Percentiles rank a stretch among this genome's conserved stretches.
Conservation (phyloP, 2,329 filamentous ascomycete genomes). For the Fusarium keratoplasticum region DNA sequence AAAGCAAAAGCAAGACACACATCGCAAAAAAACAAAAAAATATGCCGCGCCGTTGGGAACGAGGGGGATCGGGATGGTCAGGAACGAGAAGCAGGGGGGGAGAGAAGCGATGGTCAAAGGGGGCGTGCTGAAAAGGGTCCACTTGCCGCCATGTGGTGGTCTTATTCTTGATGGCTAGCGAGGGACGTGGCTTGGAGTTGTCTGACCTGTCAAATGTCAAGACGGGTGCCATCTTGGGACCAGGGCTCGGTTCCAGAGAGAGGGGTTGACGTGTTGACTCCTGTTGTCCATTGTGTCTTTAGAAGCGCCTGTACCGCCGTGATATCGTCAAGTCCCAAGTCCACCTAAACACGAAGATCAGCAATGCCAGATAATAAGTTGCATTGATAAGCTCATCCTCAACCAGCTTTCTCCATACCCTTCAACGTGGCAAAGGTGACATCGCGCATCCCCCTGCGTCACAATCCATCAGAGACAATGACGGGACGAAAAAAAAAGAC, state of each 20-base stretch:
- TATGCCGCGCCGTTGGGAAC: conserved; percentile 14
- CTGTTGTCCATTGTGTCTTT: not conserved
- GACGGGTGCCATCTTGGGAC: not conserved
- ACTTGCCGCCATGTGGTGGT: conserved; percentile 30
- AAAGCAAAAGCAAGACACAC: not conserved
- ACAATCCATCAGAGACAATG: conserved; percentile 1
- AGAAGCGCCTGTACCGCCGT: not conserved
- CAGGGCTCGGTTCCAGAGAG: not conserved
- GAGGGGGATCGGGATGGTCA: conserved; percentile 18
- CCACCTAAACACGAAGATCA: not conserved
- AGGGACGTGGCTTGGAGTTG: conserved; percentile 11
- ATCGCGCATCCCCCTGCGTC: conserved; percentile 13
- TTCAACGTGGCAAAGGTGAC: conserved; percentile 18
- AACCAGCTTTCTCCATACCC: conserved; percentile 19
- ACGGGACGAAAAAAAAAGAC: conserved; percentile 1
- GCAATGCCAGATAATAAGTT: not conserved
- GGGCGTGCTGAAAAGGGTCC: conserved; percentile 22
- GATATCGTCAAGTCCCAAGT: not conserved
- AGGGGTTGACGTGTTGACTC: not conserved
- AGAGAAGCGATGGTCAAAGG: not conserved
- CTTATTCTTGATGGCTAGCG: conserved; percentile 36
- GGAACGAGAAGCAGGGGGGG: not conserved
- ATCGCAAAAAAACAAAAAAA: conserved; percentile 17
- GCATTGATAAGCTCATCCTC: not conserved
- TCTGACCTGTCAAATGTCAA: conserved; percentile 1